Evolutionary conservation across 2,329 filamentous ascomycete genomes (phyloP), one percentile per base, ranked within the genome.

Genomic region (Talaromyces sp.): DNA sequence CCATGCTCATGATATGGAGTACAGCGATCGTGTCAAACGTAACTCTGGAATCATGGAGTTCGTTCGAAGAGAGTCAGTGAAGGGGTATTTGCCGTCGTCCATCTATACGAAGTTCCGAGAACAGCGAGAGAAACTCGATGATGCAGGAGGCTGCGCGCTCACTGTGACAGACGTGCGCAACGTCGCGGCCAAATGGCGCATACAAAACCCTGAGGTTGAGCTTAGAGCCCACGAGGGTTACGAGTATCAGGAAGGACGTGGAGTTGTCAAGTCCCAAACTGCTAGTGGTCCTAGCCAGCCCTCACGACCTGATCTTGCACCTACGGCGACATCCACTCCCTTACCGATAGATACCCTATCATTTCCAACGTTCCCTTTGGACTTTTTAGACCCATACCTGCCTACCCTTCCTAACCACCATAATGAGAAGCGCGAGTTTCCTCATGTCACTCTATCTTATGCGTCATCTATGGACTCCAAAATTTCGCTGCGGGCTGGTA

Each of bases 401-500:
- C 79, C 80, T n/a, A 60, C 16, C 5, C 13, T 39, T 22, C 11
- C 36, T 24, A 22, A 30, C 9, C 37, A 58, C 11, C 54, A 62
- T 29, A 61, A 65, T 30, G 67, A 68, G 37, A 66, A 55, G 37
- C 66, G 69, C 35, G 61, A 65, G 35, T 67, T 78, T 20, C 81
- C 81, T 6, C 80, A 81, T 68, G 82, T 91, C 45, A 97, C 92
- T 2, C 80, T 97, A 36, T 97, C 93, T 11, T 97, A 92, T 72
- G 93, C 94, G 19, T 88, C 87, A 6, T 97, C 92, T 3, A 86
- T 99, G 61, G 93, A 97, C 75, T 87, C 88, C 36, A 84, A 86
- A 49, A 81, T 95, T 46, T 84, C 91, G 1, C 80, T 93, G 24
- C 81, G 86, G 0, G 90, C 91, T 0, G 91, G 91, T 13, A 80